A percentile compares a stretch with the other conserved stretches of the same genome.
Conservation (phyloP, 371 early-diverging fungal species). For the Dichotomocladium elegans region DNA sequence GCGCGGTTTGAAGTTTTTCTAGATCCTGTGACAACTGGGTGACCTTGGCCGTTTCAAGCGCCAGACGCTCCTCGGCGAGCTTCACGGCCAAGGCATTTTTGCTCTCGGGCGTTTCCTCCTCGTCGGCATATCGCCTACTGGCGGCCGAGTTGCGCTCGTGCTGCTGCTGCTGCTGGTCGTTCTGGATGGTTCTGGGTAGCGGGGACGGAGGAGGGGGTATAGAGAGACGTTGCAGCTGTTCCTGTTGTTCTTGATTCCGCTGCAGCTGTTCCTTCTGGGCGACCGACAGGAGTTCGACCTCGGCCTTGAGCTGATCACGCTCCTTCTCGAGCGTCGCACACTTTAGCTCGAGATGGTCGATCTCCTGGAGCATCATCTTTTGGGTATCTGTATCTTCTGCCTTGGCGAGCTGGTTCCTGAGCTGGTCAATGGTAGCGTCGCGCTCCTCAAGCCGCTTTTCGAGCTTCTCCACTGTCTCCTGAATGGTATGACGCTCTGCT, state of each 20-base stretch:
- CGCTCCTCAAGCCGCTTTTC: constrained; percentile 5
- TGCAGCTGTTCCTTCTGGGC: not conserved
- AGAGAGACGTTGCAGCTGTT: no score
- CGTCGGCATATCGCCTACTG: constrained; percentile 28
- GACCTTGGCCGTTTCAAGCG: constrained; percentile 16
- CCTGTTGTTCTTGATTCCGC: not conserved
- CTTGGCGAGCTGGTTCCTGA: constrained; percentile 11
- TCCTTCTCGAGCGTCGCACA: constrained; percentile 17
- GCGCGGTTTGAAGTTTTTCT: no score
- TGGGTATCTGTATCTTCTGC: constrained; percentile 12
- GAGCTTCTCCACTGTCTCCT: constrained; percentile 20
- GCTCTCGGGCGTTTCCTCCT: constrained; percentile 27
- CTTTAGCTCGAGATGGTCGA: constrained; percentile 23
- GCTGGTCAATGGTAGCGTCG: not conserved
- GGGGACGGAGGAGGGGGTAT: not conserved
- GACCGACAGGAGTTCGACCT: constrained; percentile 7
- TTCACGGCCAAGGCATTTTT: constrained; percentile 13
- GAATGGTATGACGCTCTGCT: constrained; percentile 20
- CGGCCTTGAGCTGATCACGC: constrained; percentile 18
- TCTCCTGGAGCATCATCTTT: constrained; percentile 27
- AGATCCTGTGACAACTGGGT: constrained; percentile 16
- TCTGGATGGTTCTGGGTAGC: not conserved
- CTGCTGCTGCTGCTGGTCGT: not conserved
- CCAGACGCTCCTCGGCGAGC: constrained; percentile 10
- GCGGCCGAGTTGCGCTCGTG: constrained; percentile 8